Evolutionary conservation across 345 rosid genomes (phyloP).

Genomic region (Zanthoxylum bungeanum): DNA sequence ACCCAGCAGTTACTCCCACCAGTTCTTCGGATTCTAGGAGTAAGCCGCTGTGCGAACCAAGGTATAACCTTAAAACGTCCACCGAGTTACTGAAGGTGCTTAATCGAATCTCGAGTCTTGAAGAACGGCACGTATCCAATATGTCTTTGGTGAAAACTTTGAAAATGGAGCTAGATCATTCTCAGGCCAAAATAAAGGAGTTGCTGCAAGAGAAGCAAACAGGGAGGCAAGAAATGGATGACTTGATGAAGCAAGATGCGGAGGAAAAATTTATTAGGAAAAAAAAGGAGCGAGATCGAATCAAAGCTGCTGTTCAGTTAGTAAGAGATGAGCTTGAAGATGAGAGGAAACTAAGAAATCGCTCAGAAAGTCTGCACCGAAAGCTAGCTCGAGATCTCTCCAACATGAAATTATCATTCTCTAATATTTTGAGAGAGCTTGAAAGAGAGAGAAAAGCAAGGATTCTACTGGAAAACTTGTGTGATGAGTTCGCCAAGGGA

Average conservation of each 20-base stretch:
- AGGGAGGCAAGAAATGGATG: slow-evolving; percentile 46
- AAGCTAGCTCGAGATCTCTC: slow-evolving; percentile 72
- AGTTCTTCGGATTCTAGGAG: slow-evolving; percentile 52
- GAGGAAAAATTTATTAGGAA: slow-evolving; percentile 47
- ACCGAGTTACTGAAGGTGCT: slow-evolving; percentile 76
- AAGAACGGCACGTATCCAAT: slow-evolving; percentile 78
- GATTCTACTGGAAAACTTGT: slow-evolving; percentile 63
- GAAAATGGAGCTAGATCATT: slow-evolving; percentile 66
- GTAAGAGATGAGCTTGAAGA: slow-evolving; percentile 53
- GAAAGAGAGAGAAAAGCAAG: slow-evolving; percentile 78
- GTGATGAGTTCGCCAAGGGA: slow-evolving; percentile 89
- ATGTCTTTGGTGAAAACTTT: slow-evolving; percentile 59
- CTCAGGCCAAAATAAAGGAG: slow-evolving; percentile 61
- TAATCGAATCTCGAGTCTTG: slow-evolving; percentile 86
- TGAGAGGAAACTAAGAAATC: slow-evolving; percentile 61
- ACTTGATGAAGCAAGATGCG: slow-evolving; percentile 44
- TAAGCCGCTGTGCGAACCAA: slow-evolving; percentile 35
- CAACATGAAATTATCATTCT: slow-evolving; percentile 55
- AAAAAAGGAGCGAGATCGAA: slow-evolving; percentile 48
- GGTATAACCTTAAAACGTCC: slow-evolving; percentile 64
- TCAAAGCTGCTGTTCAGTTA: slow-evolving; percentile 45
- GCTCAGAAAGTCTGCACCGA: slow-evolving; percentile 67
- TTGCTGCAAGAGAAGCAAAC: slow-evolving; percentile 44
- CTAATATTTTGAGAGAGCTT: slow-evolving; percentile 59
- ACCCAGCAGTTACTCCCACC: slow-evolving; percentile 47